Percentiles rank a stretch among this genome's conserved stretches.
Evolutionary conservation across 768 basidiomycete species (phyloP).

Genomic region (Trametes coccinea): DNA sequence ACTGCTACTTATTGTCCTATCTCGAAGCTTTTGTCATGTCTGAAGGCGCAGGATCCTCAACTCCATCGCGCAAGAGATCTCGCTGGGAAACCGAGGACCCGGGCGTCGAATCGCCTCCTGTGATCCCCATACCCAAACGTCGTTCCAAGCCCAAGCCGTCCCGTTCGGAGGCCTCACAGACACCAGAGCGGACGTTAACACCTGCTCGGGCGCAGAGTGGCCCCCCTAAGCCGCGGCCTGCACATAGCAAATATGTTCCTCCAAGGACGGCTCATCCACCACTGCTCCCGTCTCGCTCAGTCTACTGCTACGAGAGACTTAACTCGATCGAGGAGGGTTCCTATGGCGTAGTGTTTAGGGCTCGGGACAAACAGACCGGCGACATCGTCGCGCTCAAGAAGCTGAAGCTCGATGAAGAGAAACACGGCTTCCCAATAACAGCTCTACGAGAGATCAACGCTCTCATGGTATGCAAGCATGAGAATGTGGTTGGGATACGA

Average conservation of each 20-base stretch:
- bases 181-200: slow-evolving; percentile 25
- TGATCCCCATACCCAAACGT: slow-evolving; percentile 52
- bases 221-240: slow-evolving; percentile 23
- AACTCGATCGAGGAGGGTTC: slow-evolving; percentile 99
- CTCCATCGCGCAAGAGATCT: slow-evolving; percentile 71
- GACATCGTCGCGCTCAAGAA: slow-evolving; percentile 98
- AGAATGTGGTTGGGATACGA: slow-evolving; percentile 95
- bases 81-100: slow-evolving; percentile 66
- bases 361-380: slow-evolving; percentile 89
- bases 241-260: slow-evolving; percentile 73
- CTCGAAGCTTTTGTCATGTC: slow-evolving; percentile 10
- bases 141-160: slow-evolving; percentile 48
- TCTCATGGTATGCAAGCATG: slow-evolving; percentile 92
- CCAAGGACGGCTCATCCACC: slow-evolving; percentile 75
- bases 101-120: slow-evolving; percentile 38
- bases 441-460: slow-evolving; percentile 93
- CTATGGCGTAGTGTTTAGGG: slow-evolving; percentile 97
- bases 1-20: background rate
- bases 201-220: slow-evolving; percentile 21
- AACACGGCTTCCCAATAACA: slow-evolving; percentile 98
- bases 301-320: slow-evolving; percentile 89
- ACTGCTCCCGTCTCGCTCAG: slow-evolving; percentile 85
- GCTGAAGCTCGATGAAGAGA: slow-evolving; percentile 97
- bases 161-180: slow-evolving; percentile 23
- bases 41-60: slow-evolving; percentile 40